Base-by-base conservation (phyloP, 2,329 filamentous ascomycete species). In the Colletotrichum orbiculare region DNA sequence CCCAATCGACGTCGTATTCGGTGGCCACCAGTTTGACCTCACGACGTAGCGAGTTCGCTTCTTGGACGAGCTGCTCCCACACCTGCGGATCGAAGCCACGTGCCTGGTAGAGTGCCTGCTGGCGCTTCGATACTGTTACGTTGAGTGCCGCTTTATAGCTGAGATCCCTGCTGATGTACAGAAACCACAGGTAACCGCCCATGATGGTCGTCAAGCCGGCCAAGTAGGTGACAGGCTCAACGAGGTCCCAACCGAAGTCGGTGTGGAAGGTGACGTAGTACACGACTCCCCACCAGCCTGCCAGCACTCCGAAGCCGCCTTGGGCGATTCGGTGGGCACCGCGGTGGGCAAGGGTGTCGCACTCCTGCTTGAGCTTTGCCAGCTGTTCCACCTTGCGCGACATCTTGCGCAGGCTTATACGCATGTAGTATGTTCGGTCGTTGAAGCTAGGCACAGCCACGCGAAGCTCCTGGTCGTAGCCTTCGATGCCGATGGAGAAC, bases 1-100 rank as follows among this genome's bases (percentile, higher is more conserved):
- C 87, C 92, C 93, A 97, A 55, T 95, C 92, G 8, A 94, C 92
- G 71, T 96, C 93, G 75, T 97, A 97, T 77, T 97, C 93, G 39
- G 89, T 87, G 0, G 94, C 93, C 8, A 96, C 87, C 13, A 85
- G 84, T 77, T 91, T 91, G 75, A 97, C 91, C 78, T 97, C 94
- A 68, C 85, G 86, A 6, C 94, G 81, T 68, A 97, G 77, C 2
- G 84, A 79, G 73, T 97, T 97, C 0, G 89, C 92, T 67, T 97
- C 93, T 52, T 94, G 88, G 3, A 96, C 87, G 38, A 96, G 73
- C 4, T 83, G 81, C 71, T 96, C 92, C 94, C 94, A 97, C 67
- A 86, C 86, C 41, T 84, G 82, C 25, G 92, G 75, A 72, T 97
- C 90, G 69, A 97, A 93, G 0, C 92, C 92, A 10, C 88, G 87